These are phyloP conservation scores for Apiospora arundinis DNA, from an alignment of 2,329 filamentous ascomycete species.

Conservation along the genomic window DNA sequence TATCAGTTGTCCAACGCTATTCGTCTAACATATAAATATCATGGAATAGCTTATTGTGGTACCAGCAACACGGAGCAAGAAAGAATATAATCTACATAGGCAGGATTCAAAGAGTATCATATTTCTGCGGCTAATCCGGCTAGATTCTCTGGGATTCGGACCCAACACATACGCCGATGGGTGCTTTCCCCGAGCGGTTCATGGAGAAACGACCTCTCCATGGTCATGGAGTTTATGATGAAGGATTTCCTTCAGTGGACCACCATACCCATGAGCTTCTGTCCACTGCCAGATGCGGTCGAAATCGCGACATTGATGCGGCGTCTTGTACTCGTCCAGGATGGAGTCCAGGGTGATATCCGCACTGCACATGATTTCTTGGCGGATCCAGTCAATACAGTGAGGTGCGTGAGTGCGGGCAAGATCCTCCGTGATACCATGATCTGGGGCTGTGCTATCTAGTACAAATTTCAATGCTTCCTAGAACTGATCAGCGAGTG, in stretches of 20 bases:
- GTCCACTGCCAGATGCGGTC: neutral
- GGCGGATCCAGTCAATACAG: neutral
- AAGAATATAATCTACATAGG: neutral
- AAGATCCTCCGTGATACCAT: neutral
- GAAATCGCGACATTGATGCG: neutral
- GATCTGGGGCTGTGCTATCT: neutral
- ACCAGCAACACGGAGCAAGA: neutral
- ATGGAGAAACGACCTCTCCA: neutral
- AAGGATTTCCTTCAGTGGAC: neutral
- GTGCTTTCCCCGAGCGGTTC: neutral
- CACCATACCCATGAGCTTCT: neutral
- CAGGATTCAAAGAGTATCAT: neutral
- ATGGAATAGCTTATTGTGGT: too few species aligned
- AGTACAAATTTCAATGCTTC: neutral
- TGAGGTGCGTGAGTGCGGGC: neutral
- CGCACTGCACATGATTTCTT: neutral
- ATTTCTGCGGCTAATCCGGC: neutral
- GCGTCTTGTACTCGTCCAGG: neutral
- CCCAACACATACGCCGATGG: too few species aligned
- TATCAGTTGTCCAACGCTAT: too few species aligned
- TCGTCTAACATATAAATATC: too few species aligned
- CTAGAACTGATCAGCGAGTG: too few species aligned
- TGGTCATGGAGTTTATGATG: neutral
- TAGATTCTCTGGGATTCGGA: neutral
- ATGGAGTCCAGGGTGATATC: neutral